phyloP scores from a whole-genome alignment of 768 basidiomycete genomes.

The Agrocybe praecox region DNA sequence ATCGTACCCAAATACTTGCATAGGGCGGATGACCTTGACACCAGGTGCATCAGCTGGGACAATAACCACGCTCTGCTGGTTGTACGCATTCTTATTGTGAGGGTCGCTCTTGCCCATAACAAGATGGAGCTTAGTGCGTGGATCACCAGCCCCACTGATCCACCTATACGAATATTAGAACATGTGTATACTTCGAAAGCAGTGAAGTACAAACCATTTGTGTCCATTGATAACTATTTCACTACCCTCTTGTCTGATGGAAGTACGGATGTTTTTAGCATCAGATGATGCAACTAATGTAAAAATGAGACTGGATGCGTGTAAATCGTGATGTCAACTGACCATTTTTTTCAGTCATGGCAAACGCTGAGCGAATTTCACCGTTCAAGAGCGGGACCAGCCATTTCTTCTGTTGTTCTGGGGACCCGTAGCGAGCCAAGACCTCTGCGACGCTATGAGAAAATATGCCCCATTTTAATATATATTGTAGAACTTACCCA shows the following conservation, averaged over 20 bases:
- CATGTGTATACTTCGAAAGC: neutral
- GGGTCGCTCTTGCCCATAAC: constrained; percentile 97
- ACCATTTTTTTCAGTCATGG: constrained; percentile 97
- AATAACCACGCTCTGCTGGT: constrained; percentile 92
- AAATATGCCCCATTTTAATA: neutral
- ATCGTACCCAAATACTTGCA: constrained; percentile 93
- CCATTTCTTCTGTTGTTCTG: constrained; percentile 91
- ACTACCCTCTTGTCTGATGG: constrained; percentile 79
- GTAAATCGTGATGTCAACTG: constrained; percentile 11
- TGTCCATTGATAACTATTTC: constrained; percentile 94
- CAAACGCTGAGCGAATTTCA: constrained; percentile 91
- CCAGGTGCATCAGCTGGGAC: constrained; percentile 90
- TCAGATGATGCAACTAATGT: constrained; percentile 85
- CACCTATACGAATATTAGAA: constrained; percentile 55
- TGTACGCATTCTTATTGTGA: constrained; percentile 70
- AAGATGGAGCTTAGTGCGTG: constrained; percentile 85
- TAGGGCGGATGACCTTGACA: constrained; percentile 87
- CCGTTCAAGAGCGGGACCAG: constrained; percentile 86
- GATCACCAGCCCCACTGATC: constrained; percentile 97
- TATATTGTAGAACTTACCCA: constrained; percentile 62
- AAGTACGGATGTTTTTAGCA: constrained; percentile 92
- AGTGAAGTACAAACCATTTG: constrained; percentile 70
- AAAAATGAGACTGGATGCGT: neutral
- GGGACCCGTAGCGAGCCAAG: constrained; percentile 90
- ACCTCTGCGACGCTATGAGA: constrained; percentile 67